Percentiles rank a stretch among this genome's conserved stretches.
Conservation (phyloP, 805 yeast species). For the Saturnispora saitoi region DNA sequence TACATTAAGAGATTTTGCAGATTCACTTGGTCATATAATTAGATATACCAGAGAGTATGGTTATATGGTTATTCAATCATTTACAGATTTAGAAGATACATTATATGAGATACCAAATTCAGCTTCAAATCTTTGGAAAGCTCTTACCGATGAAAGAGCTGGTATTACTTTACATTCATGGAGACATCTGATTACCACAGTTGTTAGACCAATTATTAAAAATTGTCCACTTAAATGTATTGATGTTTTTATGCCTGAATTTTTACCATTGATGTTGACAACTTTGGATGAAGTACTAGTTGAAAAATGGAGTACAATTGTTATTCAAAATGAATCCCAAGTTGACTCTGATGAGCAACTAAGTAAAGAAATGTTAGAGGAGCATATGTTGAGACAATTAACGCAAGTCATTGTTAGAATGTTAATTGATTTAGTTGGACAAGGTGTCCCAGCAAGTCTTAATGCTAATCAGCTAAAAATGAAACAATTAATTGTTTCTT, state of each 20-base stretch:
- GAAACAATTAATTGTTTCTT: slow-evolving; percentile 55
- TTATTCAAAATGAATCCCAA: slow-evolving; percentile 45
- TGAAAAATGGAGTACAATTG: slow-evolving; percentile 68
- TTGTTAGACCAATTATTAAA: slow-evolving; percentile 75
- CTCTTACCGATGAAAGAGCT: slow-evolving; percentile 74
- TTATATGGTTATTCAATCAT: slow-evolving; percentile 78
- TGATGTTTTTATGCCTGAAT: slow-evolving; percentile 60
- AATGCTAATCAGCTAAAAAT: slow-evolving; percentile 57
- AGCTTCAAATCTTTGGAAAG: slow-evolving; percentile 69
- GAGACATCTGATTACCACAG: slow-evolving; percentile 92
- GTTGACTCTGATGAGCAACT: slow-evolving; percentile 63
- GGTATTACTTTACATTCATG: slow-evolving; percentile 94
- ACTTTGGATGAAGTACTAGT: slow-evolving; percentile 69
- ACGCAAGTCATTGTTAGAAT: slow-evolving; percentile 87
- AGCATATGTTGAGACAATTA: slow-evolving; percentile 83
- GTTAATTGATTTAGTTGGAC: slow-evolving; percentile 82
- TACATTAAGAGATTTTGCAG: slow-evolving; percentile 93
- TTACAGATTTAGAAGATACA: slow-evolving; percentile 82
- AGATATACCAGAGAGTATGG: slow-evolving; percentile 96
- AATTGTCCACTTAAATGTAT: slow-evolving; percentile 75
- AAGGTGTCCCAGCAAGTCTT: slow-evolving; percentile 41
- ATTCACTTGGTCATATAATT: slow-evolving; percentile 91
- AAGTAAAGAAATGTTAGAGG: slow-evolving; percentile 98
- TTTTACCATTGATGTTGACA: slow-evolving; percentile 66
- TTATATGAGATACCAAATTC: slow-evolving; percentile 79